Conservation (phyloP, 257 asterid genomes). For the Anisodus acutangulus region DNA sequence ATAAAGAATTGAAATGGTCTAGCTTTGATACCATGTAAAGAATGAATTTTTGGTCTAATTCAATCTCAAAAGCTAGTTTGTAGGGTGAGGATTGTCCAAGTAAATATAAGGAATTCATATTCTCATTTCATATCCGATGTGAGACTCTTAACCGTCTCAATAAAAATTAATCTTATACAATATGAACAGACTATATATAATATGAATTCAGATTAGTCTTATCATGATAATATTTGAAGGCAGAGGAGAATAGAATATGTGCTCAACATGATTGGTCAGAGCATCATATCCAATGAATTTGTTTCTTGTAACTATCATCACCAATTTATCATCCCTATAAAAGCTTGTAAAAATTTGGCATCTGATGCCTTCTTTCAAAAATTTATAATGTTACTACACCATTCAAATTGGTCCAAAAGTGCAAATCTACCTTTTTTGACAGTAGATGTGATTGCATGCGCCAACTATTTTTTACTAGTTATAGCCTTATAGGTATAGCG, state of each 20-base stretch:
- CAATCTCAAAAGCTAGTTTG: too few relatives aligned
- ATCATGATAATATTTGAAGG: too few relatives aligned
- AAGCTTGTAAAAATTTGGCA: not conserved
- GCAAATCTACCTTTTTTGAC: not conserved
- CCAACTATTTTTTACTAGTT: not conserved
- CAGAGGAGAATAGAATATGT: not conserved
- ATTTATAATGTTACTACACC: not conserved
- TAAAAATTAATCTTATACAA: not conserved
- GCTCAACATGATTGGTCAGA: not conserved
- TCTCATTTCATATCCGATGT: not conserved
- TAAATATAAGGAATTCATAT: too few relatives aligned
- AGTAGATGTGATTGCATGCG: not conserved
- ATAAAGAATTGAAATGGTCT: too few relatives aligned
- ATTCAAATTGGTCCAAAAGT: not conserved
- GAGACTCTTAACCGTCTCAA: not conserved
- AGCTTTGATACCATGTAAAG: too few relatives aligned
- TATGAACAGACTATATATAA: too few relatives aligned
- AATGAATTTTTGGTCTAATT: too few relatives aligned
- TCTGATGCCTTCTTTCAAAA: conserved; percentile 7
- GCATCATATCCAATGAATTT: not conserved
- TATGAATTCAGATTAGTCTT: not conserved
- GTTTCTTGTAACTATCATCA: conserved; percentile 3
- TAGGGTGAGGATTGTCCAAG: too few relatives aligned
- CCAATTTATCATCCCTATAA: conserved; percentile 5
- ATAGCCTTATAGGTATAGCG: too few relatives aligned